Evolutionary conservation across 116 monocot genomes (phyloP).

Genomic region (Posidonia oceanica): DNA sequence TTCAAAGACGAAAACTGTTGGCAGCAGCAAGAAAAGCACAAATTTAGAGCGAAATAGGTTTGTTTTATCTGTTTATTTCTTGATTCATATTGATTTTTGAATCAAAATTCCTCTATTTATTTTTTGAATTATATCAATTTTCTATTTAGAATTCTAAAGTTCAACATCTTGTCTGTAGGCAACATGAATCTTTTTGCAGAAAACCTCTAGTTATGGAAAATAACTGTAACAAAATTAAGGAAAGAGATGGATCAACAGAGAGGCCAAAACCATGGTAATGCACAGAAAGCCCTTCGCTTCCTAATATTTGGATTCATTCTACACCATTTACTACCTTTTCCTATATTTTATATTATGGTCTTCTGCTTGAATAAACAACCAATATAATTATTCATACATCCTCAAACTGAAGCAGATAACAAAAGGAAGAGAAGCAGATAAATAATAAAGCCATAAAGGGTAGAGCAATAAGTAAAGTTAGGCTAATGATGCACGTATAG

Average conservation of each 20-base stretch:
- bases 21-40: no score
- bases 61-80: background rate
- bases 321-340: background rate
- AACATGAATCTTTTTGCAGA: background rate
- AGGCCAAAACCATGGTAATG: constrained; percentile 8
- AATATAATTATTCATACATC: background rate
- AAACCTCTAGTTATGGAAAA: background rate
- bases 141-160: no score
- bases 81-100: background rate
- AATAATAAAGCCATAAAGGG: no score
- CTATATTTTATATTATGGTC: background rate
- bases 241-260: background rate
- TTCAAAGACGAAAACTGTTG: constrained; percentile 1
- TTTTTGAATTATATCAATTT: background rate
- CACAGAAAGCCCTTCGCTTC: background rate
- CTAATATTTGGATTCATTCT: background rate
- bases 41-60: constrained; percentile 5
- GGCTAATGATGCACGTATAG: no score
- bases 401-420: background rate
- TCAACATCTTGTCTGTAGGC: no score
- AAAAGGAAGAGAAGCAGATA: no score
- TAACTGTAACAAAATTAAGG: background rate
- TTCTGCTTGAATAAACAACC: background rate
- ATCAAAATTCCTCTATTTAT: background rate
- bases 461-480: no score